Percentiles rank a stretch among this genome's conserved stretches.
Evolutionary conservation across 176 grass and related monocot species (phyloP).

Genomic region (Carex pumila): DNA sequence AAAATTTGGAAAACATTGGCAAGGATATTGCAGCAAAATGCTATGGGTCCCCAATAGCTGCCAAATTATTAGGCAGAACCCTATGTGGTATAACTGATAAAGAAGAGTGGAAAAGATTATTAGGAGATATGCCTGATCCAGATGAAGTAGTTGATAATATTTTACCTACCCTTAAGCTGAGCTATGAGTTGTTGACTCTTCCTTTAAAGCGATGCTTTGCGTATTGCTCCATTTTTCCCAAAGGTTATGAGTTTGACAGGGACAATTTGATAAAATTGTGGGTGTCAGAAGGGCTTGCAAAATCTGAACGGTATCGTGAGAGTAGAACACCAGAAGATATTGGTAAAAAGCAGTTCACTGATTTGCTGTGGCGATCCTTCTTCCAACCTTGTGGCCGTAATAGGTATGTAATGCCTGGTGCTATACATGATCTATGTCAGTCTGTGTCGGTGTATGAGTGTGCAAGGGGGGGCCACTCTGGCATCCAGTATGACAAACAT

Average conservation of each 20-base stretch:
- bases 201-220: slow-evolving; percentile 25
- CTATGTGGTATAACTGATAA: neutral
- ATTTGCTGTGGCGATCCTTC: slow-evolving; percentile 22
- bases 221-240: slow-evolving; percentile 37
- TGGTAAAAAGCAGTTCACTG: slow-evolving; percentile 19
- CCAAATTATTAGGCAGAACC: slow-evolving; percentile 16
- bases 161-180: slow-evolving; percentile 19
- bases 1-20: slow-evolving; percentile 12
- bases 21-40: slow-evolving; percentile 13
- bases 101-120: slow-evolving; percentile 18
- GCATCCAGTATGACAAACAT: neutral
- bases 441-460: slow-evolving; percentile 23
- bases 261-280: slow-evolving; percentile 35
- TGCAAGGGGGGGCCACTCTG: neutral
- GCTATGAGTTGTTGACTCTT: slow-evolving; percentile 27
- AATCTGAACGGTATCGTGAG: neutral
- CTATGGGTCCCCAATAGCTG: slow-evolving; percentile 7
- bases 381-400: slow-evolving; percentile 3
- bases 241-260: slow-evolving; percentile 22
- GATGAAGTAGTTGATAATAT: neutral
- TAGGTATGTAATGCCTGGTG: slow-evolving; percentile 23
- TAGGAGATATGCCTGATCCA: slow-evolving; percentile 3
- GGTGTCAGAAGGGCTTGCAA: slow-evolving; percentile 21
- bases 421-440: slow-evolving; percentile 34
- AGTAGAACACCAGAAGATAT: slow-evolving; percentile 1